Evolutionary conservation across 2,329 filamentous ascomycete species (phyloP).

Genomic region (Xylariaceae sp.): DNA sequence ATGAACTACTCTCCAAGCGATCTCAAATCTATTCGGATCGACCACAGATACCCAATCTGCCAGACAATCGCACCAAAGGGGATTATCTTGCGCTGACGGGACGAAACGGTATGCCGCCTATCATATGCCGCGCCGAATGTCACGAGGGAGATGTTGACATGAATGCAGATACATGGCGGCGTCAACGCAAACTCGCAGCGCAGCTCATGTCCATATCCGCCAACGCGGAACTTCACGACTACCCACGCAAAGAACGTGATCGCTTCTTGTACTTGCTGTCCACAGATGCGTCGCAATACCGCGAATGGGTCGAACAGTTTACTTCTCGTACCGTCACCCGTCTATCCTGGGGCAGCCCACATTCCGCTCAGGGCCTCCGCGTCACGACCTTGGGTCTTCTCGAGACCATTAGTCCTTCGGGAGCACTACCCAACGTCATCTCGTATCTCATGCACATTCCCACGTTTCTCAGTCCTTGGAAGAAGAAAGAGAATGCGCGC

Average conservation of each 20-base stretch:
- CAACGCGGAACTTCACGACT: conserved; percentile 38
- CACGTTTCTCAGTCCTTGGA: conserved; percentile 41
- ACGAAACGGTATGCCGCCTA: conserved; percentile 34
- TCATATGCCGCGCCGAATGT: neutral
- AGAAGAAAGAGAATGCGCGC: conserved; percentile 40
- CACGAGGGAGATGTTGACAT: neutral
- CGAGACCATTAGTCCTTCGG: conserved; percentile 44
- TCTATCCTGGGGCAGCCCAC: conserved; percentile 44
- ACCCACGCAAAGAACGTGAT: conserved; percentile 44
- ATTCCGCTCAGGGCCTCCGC: conserved; percentile 39
- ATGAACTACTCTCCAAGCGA: conserved; percentile 43
- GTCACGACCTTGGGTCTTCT: conserved; percentile 46
- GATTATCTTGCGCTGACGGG: conserved; percentile 46
- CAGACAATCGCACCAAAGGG: conserved; percentile 46
- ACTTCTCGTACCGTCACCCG: conserved; percentile 45
- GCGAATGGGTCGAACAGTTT: conserved; percentile 47
- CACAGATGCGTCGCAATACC: conserved; percentile 40
- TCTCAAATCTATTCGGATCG: conserved; percentile 47
- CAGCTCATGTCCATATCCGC: conserved; percentile 41
- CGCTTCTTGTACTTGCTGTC: conserved; percentile 43
- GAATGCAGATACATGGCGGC: conserved; percentile 43
- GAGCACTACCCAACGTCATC: conserved; percentile 42
- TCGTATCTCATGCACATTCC: conserved; percentile 41
- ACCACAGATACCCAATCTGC: conserved; percentile 45
- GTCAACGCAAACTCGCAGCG: conserved; percentile 45